Conservation (phyloP, 176 grass and related monocot species). For the Lolium rigidum region DNA sequence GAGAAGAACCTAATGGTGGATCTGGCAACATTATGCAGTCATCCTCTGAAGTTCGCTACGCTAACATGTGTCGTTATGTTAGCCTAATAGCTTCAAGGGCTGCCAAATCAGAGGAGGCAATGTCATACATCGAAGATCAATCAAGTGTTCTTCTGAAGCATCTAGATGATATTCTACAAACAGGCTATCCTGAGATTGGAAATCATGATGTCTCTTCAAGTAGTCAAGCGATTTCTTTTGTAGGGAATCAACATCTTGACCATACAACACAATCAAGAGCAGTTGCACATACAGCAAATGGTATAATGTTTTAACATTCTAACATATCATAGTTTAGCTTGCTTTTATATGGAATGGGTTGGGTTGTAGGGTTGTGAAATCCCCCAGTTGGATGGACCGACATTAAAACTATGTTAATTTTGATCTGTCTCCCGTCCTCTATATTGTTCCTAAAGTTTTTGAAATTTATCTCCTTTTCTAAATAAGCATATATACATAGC, state of each 20-base stretch:
- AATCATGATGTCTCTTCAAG: conserved; percentile 60
- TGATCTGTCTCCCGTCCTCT: background rate
- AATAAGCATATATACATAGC: background rate
- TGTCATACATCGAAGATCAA: conserved; percentile 71
- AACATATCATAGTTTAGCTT: conserved; percentile 24
- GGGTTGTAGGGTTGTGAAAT: conserved; percentile 34
- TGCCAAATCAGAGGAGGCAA: conserved; percentile 71
- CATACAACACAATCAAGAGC: conserved; percentile 49
- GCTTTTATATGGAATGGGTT: conserved; percentile 2
- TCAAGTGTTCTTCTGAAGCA: conserved; percentile 74
- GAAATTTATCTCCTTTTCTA: conserved; percentile 12
- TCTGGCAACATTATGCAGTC: conserved; percentile 44
- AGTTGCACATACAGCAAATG: conserved; percentile 58
- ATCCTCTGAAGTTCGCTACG: conserved; percentile 50
- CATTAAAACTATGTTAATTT: conserved; percentile 27
- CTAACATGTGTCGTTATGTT: conserved; percentile 65
- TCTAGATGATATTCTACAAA: conserved; percentile 80
- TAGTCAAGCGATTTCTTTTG: conserved; percentile 65
- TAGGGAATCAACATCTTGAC: conserved; percentile 62
- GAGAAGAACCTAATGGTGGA: conserved; percentile 42
- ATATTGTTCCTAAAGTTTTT: background rate
- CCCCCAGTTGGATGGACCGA: background rate
- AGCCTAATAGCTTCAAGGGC: conserved; percentile 83
- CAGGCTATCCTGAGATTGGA: conserved; percentile 59
- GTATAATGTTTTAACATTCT: conserved; percentile 52